Conservation (phyloP, 148 eudicot species). For the Amaranthus cruentus region DNA sequence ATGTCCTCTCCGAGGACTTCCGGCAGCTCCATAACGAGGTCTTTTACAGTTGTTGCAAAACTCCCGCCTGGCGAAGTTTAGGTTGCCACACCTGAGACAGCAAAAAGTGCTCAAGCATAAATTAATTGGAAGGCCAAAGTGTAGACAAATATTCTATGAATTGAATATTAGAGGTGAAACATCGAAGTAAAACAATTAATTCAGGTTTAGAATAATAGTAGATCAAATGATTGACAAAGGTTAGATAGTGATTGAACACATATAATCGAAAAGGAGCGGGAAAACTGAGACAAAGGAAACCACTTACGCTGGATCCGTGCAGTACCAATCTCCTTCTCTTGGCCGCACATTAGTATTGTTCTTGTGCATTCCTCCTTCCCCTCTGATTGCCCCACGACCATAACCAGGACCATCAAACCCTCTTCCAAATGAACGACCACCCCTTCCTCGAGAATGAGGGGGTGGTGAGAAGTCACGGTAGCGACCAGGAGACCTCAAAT, state of each 20-base stretch:
- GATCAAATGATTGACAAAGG: not conserved
- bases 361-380: constrained; percentile 49
- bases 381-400: constrained; percentile 54
- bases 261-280: not conserved
- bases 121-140: not conserved
- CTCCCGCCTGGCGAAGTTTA: constrained; percentile 92
- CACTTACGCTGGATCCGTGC: constrained; percentile 78
- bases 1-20: constrained; percentile 68
- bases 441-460: constrained; percentile 68
- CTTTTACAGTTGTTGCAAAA: constrained; percentile 77
- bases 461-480: constrained; percentile 74
- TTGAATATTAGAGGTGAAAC: not conserved
- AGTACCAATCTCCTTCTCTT: constrained; percentile 94
- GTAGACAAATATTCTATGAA: not conserved
- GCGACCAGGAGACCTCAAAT: constrained; percentile 52
- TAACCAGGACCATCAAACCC: constrained; percentile 54
- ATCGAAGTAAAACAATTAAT: not conserved
- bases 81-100: constrained; percentile 65
- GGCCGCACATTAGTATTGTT: constrained; percentile 81
- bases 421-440: constrained; percentile 61
- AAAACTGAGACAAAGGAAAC: not conserved
- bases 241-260: not conserved
- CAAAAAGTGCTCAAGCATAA: not conserved
- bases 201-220: not conserved
- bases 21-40: constrained; percentile 48